These are phyloP conservation scores for Aureobasidium mangrovei DNA, from an alignment of 2,329 filamentous ascomycete genomes.

Conservation along the genomic window DNA sequence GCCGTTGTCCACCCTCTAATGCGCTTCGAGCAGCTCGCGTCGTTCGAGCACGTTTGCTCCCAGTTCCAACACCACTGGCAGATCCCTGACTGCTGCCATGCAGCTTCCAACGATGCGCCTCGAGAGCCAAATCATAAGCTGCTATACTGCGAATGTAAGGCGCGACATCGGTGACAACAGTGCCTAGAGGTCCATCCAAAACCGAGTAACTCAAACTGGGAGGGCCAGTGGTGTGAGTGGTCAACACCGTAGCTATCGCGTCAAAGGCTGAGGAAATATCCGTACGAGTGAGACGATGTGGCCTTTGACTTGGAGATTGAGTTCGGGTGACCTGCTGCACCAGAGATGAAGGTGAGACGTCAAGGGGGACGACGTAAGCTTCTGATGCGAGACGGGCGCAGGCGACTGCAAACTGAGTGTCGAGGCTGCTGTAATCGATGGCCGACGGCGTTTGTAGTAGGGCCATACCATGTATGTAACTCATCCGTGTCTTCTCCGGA, in stretches of 20 bases:
- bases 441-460: slow-evolving; percentile 45
- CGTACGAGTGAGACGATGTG: slow-evolving; percentile 27
- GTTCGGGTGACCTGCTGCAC: slow-evolving; percentile 13
- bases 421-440: slow-evolving; percentile 37
- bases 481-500: slow-evolving; percentile 42
- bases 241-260: slow-evolving; percentile 38
- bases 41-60: slow-evolving; percentile 52
- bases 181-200: slow-evolving; percentile 61
- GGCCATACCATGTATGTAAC: slow-evolving; percentile 46
- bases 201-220: slow-evolving; percentile 55
- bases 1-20: slow-evolving; percentile 60
- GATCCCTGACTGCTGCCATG: slow-evolving; percentile 37
- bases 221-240: slow-evolving; percentile 20
- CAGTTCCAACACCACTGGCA: neutral
- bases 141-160: slow-evolving; percentile 87
- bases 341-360: slow-evolving; percentile 20
- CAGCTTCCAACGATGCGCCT: slow-evolving; percentile 56
- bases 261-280: slow-evolving; percentile 44
- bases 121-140: slow-evolving; percentile 61
- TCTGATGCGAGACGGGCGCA: slow-evolving; percentile 20
- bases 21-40: slow-evolving; percentile 70
- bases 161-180: slow-evolving; percentile 68
- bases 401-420: slow-evolving; percentile 26
- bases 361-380: slow-evolving; percentile 14
- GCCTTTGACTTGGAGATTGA: slow-evolving; percentile 16